Base-by-base conservation (phyloP, 2,329 filamentous ascomycete species). In the Clonostachys rosea region DNA sequence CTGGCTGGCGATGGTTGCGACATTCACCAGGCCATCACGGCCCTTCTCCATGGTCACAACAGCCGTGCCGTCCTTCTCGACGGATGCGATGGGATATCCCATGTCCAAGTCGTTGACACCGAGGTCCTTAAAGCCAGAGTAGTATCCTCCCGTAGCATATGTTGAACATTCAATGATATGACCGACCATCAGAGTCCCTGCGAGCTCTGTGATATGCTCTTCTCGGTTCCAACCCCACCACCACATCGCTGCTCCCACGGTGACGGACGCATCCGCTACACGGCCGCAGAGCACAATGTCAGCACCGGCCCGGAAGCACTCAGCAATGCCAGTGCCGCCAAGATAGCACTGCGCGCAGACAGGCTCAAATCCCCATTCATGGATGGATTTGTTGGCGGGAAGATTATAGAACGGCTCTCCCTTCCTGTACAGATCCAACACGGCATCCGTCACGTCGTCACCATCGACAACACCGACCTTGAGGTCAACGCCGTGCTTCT, bases 121-220 rank as follows among this genome's bases (percentile, higher is more conserved):
- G 11, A 50, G 34, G 40, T 50, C 48, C 10, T 43, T n/a, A 2
- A 34, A 74, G 3, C 74, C 76, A 2, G 73, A 65, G 47, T 76
- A 79, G 50, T 79, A 79, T 0, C 62, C 70, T 0, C 76, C 76
- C 2, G 74, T 76, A 4, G 71, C 72, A 50, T 79, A 79, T 3
- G 69, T 64, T 3, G 66, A 69, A 53, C 74, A 78, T 52, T 78
- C 74, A 43, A 77, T 75, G 14, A 76, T 54, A 55, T 78, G 72
- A 1, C 73, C 74, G 2, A 71, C 71, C 35, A 78, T 61, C 1
- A 78, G 56, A 2, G 70, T 60, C 1, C 70, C 70, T 1, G 75
- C 76, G 12, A 80, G 64, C 18, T 58, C 50, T 50, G 78, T 67
- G 40, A 68, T 74, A 34, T 72, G 64, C 0, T 59, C 66, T 0